Conservation (phyloP, 257 asterid species). For the Scutellaria barbata region DNA sequence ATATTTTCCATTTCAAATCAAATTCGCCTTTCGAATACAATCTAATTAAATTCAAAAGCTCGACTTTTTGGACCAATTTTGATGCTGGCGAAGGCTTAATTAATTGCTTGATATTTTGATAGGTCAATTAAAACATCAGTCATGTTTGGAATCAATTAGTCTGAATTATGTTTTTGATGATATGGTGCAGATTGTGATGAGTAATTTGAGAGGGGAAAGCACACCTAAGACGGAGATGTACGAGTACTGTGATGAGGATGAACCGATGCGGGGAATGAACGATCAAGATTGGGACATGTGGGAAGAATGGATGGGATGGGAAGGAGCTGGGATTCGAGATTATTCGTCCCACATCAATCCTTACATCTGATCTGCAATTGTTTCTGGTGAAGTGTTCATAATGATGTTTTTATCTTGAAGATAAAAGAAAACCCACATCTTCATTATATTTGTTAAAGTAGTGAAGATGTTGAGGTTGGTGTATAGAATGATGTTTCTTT, state of each 20-base stretch:
- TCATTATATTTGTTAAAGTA: constrained; percentile 1
- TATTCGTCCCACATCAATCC: constrained; percentile 85
- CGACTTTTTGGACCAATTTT: no score
- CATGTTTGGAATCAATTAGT: background rate
- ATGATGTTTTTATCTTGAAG: background rate
- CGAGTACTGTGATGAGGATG: constrained; percentile 42
- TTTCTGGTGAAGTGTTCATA: background rate
- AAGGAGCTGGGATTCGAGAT: constrained; percentile 92
- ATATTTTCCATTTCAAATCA: no score
- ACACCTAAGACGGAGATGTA: constrained; percentile 30
- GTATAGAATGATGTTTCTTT: background rate
- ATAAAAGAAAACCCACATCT: constrained; percentile 18
- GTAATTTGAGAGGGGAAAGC: constrained; percentile 55
- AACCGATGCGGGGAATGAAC: constrained; percentile 54
- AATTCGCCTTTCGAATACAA: no score
- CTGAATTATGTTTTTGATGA: background rate
- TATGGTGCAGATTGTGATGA: constrained; percentile 71
- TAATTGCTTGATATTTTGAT: no score
- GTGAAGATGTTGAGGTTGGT: constrained; percentile 35
- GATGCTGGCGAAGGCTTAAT: no score
- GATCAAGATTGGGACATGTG: constrained; percentile 78
- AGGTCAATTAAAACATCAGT: no score
- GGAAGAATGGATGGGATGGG: constrained; percentile 99
- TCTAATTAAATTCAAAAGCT: no score
- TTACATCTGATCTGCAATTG: constrained; percentile 51